These are phyloP conservation scores for Malania oleifera DNA, from an alignment of 164 flowering plant genomes.

Conservation along the genomic window DNA sequence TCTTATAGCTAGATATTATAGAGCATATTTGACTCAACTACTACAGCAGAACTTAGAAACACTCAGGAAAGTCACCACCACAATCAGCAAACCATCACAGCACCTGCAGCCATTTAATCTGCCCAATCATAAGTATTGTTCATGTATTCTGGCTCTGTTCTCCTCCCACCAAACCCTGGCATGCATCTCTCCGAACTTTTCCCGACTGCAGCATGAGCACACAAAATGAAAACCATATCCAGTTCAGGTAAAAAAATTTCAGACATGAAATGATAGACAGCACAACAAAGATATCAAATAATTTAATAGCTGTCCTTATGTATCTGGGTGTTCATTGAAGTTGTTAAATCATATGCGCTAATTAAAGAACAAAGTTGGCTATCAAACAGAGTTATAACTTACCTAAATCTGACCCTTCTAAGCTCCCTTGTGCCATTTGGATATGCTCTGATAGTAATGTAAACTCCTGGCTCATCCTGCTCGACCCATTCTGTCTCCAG, in stretches of 20 bases:
- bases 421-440: constrained; percentile 77
- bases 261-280: too few species aligned
- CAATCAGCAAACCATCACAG: neutral
- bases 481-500: constrained; percentile 90
- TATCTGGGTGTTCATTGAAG: too few species aligned
- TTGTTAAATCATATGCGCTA: too few species aligned
- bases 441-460: constrained; percentile 67
- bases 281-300: too few species aligned
- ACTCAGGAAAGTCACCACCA: neutral
- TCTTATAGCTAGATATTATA: neutral
- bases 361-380: too few species aligned
- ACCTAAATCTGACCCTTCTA: constrained; percentile 93
- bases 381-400: too few species aligned
- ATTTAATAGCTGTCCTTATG: too few species aligned
- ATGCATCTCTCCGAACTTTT: constrained; percentile 69
- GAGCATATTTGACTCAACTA: neutral
- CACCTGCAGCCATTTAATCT: neutral
- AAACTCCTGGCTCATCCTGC: constrained; percentile 89
- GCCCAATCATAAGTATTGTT: constrained; percentile 52
- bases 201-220: constrained; percentile 49
- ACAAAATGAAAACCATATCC: neutral
- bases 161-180: constrained; percentile 85
- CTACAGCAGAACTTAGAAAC: neutral
- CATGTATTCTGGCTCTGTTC: constrained; percentile 64
- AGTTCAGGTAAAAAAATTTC: neutral